phyloP scores from a whole-genome alignment of 495 filamentous ascomycete genomes.

The Sordaria brevicollis region DNA sequence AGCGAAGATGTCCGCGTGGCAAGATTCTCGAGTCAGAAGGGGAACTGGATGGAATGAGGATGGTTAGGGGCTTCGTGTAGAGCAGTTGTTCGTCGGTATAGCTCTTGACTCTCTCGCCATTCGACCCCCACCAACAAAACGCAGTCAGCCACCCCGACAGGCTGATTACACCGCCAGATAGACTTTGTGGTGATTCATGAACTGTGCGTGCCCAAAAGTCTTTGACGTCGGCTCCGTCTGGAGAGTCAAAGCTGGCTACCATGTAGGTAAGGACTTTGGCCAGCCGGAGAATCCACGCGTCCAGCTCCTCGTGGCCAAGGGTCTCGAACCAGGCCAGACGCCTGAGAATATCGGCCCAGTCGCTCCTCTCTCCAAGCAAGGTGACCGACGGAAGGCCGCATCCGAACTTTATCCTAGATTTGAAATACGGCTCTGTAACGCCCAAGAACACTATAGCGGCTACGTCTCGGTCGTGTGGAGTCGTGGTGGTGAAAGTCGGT shows the following conservation, averaged over 20 bases:
- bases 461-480: slow-evolving; percentile 18
- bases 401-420: slow-evolving; percentile 9
- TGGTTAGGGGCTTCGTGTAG: too few relatives aligned
- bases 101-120: background rate
- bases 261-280: slow-evolving; percentile 26
- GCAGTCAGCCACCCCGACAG: background rate
- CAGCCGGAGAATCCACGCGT: slow-evolving; percentile 16
- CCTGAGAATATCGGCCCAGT: slow-evolving; percentile 24
- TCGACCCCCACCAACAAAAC: background rate
- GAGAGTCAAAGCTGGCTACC: slow-evolving; percentile 22
- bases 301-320: slow-evolving; percentile 16
- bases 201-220: slow-evolving; percentile 29
- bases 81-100: background rate
- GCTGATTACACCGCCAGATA: background rate
- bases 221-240: slow-evolving; percentile 19
- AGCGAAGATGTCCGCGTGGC: background rate
- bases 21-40: background rate
- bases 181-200: background rate
- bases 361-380: slow-evolving; percentile 21
- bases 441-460: slow-evolving; percentile 33
- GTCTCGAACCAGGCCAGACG: slow-evolving; percentile 22
- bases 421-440: slow-evolving; percentile 25
- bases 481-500: slow-evolving; percentile 30
- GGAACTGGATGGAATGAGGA: too few relatives aligned
- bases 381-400: slow-evolving; percentile 33